Percentiles rank a stretch among this genome's conserved stretches.
Conservation (phyloP, 2,329 filamentous ascomycete species). For the Fusarium xyrophilum region DNA sequence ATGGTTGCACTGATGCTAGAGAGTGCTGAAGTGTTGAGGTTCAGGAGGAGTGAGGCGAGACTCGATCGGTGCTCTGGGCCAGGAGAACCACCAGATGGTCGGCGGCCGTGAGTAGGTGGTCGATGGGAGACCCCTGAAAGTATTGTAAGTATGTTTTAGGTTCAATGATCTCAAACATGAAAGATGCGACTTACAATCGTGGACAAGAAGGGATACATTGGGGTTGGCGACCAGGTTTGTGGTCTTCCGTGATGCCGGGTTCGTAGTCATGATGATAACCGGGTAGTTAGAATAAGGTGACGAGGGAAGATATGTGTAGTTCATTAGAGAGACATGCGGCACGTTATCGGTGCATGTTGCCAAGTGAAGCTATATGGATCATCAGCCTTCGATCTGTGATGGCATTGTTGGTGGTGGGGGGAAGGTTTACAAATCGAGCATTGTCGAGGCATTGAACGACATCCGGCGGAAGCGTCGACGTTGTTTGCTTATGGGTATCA, state of each 20-base stretch:
- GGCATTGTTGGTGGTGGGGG: conserved; percentile 20
- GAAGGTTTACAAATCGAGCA: conserved; percentile 80
- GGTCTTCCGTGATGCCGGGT: conserved; percentile 78
- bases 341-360: conserved; percentile 84
- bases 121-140: conserved; percentile 81
- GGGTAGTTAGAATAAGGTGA: conserved; percentile 73
- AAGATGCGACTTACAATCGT: conserved; percentile 70
- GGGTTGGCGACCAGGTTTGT: conserved; percentile 84
- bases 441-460: conserved; percentile 93
- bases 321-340: conserved; percentile 97
- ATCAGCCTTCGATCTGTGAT: conserved; percentile 8
- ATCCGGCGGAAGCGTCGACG: conserved; percentile 76
- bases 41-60: conserved; percentile 82
- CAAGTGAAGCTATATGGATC: conserved; percentile 77
- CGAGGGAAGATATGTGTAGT: conserved; percentile 93
- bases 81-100: conserved; percentile 67
- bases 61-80: conserved; percentile 72
- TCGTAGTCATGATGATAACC: conserved; percentile 95
- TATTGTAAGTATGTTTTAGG: conserved; percentile 1
- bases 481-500: conserved; percentile 73
- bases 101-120: conserved; percentile 73
- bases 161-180: not conserved
- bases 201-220: conserved; percentile 90
- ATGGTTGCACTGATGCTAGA: conserved; percentile 92
- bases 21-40: conserved; percentile 88